Evolutionary conservation across 768 basidiomycete genomes (phyloP), one percentile per base, ranked within the genome.

Genomic region (Mycena sanguinolenta): DNA sequence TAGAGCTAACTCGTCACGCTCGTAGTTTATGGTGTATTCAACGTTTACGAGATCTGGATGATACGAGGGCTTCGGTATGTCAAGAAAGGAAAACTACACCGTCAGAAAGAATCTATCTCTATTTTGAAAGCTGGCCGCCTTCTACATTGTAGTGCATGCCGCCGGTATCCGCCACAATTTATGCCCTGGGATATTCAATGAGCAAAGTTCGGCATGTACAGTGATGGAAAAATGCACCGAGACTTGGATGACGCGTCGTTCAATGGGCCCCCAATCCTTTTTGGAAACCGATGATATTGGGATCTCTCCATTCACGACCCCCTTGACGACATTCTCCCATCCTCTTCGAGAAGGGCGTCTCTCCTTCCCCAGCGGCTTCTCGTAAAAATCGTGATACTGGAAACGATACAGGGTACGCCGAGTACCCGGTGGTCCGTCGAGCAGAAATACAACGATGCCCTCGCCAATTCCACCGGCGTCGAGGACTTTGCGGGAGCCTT

Each of bases 241-340:
- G n/a, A 54, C 53, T 54, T 12, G 23, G 49, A 50, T 1, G 23
- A n/a, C 7, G 19, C 23, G 10, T 23, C 49, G 49, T 50, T 25
- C 23, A 7, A 25, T 25, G 49, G 49, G 49, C 23, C 42, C 42
- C 42, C 39, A 21, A 44, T 19, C 58, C 25, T 44, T 42, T n/a
- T 42, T 39, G 14, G 58, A 59, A 44, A 59, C 27, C 27, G 27
- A 46, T 12, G 66, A 42, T 12, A 67, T 46, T 17, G 67, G 61
- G 7, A 68, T 62, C 16, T 63, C 42, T 1, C 67, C 67, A 30
- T 63, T 62, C 21, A 50, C 44, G 13, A 63, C 49, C 17, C 52
- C 66, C 39, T 38, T 54, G 23, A 38, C 59, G 23, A 62, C 32
- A 12, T 54, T 49, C 16, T 54, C 32, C 66, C 66, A 62, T 13